A percentile compares a stretch with the other conserved stretches of the same genome.
These are phyloP conservation scores for Boletus eberwhitei DNA, from an alignment of 768 basidiomycete species.

Conservation along the genomic window DNA sequence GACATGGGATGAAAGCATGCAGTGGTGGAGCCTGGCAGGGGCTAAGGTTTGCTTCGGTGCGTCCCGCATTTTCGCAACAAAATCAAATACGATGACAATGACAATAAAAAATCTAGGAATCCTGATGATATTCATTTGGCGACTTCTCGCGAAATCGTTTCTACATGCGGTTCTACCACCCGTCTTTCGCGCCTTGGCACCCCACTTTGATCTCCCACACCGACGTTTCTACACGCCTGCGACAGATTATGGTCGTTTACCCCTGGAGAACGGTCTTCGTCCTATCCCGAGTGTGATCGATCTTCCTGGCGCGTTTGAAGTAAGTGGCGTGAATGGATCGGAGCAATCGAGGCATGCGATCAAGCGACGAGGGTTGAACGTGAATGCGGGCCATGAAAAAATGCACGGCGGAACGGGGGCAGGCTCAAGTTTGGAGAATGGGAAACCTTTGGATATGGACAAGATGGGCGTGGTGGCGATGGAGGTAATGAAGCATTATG, in stretches of 20 bases:
- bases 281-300: constrained; percentile 87
- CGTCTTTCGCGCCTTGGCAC: constrained; percentile 71
- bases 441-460: constrained; percentile 27
- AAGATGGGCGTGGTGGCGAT: constrained; percentile 22
- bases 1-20: constrained; percentile 31
- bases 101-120: constrained; percentile 49
- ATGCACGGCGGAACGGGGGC: constrained; percentile 25
- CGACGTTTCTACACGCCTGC: constrained; percentile 89
- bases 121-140: constrained; percentile 79
- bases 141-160: constrained; percentile 76
- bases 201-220: constrained; percentile 68
- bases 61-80: constrained; percentile 1
- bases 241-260: constrained; percentile 77
- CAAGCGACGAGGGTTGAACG: constrained; percentile 23
- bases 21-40: constrained; percentile 38
- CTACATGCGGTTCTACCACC: constrained; percentile 79
- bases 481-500: constrained; percentile 63
- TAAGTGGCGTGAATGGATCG: constrained; percentile 37
- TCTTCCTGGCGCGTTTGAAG: constrained; percentile 47
- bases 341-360: constrained; percentile 33
- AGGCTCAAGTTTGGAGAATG: constrained; percentile 25
- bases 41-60: constrained; percentile 43
- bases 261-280: constrained; percentile 55
- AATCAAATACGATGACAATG: not conserved
- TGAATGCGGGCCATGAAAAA: not conserved